Evolutionary conservation across 2,329 filamentous ascomycete species (phyloP).

Genomic region (Davidsoniella eucalypti): DNA sequence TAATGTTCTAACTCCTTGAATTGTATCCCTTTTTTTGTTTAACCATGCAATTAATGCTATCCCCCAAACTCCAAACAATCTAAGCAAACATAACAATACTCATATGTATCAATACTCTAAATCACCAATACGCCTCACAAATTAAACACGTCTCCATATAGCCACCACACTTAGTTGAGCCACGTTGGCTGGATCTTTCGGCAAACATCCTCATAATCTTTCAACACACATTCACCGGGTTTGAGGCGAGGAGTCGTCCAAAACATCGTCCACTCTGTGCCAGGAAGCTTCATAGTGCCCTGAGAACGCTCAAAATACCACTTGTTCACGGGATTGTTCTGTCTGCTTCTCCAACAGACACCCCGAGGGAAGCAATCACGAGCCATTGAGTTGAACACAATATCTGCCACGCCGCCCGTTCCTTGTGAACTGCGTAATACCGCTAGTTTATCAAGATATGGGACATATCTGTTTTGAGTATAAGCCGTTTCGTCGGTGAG

Average conservation of each 20-base stretch:
- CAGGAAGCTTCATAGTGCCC: conserved; percentile 66
- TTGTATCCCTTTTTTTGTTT: neutral
- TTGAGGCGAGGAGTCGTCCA: conserved; percentile 67
- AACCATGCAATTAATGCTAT: neutral
- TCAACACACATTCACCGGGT: conserved; percentile 36
- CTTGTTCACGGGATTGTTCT: conserved; percentile 91
- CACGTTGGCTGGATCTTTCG: conserved; percentile 45
- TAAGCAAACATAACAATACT: neutral
- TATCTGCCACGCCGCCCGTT: conserved; percentile 80
- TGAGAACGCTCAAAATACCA: conserved; percentile 93
- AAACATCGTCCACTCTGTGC: conserved; percentile 94
- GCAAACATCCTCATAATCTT: conserved; percentile 63
- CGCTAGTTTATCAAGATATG: conserved; percentile 95
- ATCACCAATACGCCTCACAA: neutral
- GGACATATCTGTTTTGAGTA: conserved; percentile 51
- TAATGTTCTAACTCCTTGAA: neutral
- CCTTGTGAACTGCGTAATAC: conserved; percentile 80
- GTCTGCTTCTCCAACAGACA: conserved; percentile 81
- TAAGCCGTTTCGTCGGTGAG: conserved; percentile 37
- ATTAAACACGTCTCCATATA: neutral
- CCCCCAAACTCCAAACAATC: conserved; percentile 3
- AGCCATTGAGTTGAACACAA: conserved; percentile 94
- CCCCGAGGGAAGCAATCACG: conserved; percentile 73
- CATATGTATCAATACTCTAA: neutral
- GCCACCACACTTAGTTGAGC: conserved; percentile 27